Evolutionary conservation across 2,329 filamentous ascomycete genomes (phyloP).

Genomic region (Tolypocladium album): DNA sequence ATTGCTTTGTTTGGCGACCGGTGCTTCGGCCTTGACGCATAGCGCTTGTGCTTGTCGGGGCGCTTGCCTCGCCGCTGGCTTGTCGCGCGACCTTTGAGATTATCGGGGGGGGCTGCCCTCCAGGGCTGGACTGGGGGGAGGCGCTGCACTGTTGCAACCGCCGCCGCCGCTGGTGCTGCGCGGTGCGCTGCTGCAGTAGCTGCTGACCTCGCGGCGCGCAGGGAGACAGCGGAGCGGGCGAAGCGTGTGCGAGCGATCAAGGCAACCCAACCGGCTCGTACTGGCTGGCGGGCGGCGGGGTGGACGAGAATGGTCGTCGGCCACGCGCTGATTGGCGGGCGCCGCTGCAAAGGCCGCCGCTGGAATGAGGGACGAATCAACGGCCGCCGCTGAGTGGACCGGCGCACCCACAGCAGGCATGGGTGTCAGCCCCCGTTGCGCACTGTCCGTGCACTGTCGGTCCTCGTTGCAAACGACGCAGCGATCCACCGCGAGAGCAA

Average conservation of each 20-base stretch:
- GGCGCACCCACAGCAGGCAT: not conserved
- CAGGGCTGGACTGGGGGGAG: not conserved
- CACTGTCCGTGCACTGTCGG: conserved; percentile 1
- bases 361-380: conserved; percentile 4
- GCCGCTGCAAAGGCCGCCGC: not conserved
- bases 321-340: not conserved
- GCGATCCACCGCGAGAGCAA: conserved; percentile 1
- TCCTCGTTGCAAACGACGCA: not conserved
- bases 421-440: not conserved
- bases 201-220: not conserved
- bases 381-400: not conserved
- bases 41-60: conserved; percentile 5
- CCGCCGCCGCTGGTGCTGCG: not conserved
- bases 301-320: conserved; percentile 1
- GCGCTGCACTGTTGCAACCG: not conserved
- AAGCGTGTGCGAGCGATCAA: not conserved
- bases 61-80: not conserved
- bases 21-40: conserved; percentile 6
- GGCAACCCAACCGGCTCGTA: not conserved
- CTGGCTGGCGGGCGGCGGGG: not conserved
- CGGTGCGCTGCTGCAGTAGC: not conserved
- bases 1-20: conserved; percentile 5
- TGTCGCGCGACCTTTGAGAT: not conserved
- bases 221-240: not conserved
- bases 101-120: not conserved